These are phyloP conservation scores for Cicer bijugum DNA, from an alignment of 306 rosid species.

Conservation along the genomic window DNA sequence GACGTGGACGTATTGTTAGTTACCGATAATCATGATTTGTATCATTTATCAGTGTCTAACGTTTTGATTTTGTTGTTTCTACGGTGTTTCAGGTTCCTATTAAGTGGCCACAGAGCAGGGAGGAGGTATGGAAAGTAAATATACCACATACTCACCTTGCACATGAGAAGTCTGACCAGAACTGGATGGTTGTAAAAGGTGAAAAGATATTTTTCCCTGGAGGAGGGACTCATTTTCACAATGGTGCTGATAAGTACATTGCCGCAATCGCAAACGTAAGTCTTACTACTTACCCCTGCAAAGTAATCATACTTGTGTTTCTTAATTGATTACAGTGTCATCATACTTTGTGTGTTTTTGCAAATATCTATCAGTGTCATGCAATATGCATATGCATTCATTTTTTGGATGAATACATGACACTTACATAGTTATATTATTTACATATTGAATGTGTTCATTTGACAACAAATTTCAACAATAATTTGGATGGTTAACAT, in stretches of 20 bases:
- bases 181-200: conserved; percentile 57
- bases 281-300: conserved; percentile 11
- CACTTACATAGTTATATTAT: neutral
- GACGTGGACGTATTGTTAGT: no score
- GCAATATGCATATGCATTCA: conserved; percentile 20
- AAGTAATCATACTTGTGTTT: neutral
- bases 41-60: neutral
- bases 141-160: conserved; percentile 57
- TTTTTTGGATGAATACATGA: conserved; percentile 20
- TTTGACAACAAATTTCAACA: no score
- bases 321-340: neutral
- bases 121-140: conserved; percentile 56
- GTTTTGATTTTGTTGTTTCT: conserved; percentile 6
- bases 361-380: conserved; percentile 8
- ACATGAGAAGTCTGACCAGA: conserved; percentile 55
- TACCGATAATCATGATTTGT: neutral
- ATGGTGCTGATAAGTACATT: conserved; percentile 56
- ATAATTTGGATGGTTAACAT: no score
- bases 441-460: neutral
- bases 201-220: conserved; percentile 53
- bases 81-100: conserved; percentile 46
- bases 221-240: conserved; percentile 53
- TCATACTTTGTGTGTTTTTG: conserved; percentile 2
- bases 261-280: conserved; percentile 54
- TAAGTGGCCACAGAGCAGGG: conserved; percentile 55